These are phyloP conservation scores for Blastobotrys capitulatus DNA, from an alignment of 1,139 yeast species.

Conservation along the genomic window DNA sequence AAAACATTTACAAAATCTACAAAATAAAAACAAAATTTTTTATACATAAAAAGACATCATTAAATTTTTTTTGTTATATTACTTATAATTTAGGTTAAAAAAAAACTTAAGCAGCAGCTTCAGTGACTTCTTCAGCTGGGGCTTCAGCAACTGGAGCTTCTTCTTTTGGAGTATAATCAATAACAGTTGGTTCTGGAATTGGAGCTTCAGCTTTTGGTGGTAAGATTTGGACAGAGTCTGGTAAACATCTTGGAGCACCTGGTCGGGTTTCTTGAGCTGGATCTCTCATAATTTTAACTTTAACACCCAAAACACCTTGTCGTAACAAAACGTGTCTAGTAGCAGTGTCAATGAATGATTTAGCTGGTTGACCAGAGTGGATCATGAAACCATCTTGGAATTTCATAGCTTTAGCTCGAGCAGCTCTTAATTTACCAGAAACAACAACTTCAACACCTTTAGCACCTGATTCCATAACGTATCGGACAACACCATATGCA, in stretches of 20 bases:
- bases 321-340: constrained; percentile 99
- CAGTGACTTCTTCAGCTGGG: constrained; percentile 14
- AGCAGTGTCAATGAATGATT: constrained; percentile 97
- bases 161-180: constrained; percentile 31
- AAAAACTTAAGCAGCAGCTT: constrained; percentile 8
- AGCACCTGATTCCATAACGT: constrained; percentile 99
- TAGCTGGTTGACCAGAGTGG: constrained; percentile 99
- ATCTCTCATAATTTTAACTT: constrained; percentile 99
- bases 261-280: constrained; percentile 77
- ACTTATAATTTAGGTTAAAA: not conserved
- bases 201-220: constrained; percentile 98
- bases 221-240: constrained; percentile 91
- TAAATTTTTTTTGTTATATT: not conserved
- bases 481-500: constrained; percentile 99
- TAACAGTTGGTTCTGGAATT: constrained; percentile 78
- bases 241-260: constrained; percentile 86
- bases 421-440: constrained; percentile 99
- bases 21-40: too few species aligned
- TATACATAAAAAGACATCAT: not conserved
- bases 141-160: constrained; percentile 23
- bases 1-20: too few species aligned
- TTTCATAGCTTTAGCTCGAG: constrained; percentile 99
- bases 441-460: constrained; percentile 99
- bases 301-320: constrained; percentile 99
- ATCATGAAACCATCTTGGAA: constrained; percentile 99